Percentiles rank a stretch among this genome's conserved stretches.
Evolutionary conservation across 306 rosid species (phyloP).

Genomic region (Cucurbita pepo): DNA sequence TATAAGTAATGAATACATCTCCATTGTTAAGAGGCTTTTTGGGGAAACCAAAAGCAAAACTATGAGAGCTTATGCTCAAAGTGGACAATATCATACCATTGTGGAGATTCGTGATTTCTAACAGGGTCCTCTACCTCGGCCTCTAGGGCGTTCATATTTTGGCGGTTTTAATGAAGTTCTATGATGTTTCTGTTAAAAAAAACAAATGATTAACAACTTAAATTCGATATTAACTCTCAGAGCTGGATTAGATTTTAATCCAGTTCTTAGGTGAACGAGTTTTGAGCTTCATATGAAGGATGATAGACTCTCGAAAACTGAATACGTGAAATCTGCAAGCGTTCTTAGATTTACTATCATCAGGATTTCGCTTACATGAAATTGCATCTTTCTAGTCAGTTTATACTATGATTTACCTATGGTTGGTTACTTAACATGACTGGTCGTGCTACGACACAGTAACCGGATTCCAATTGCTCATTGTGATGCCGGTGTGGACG

Average conservation of each 20-base stretch:
- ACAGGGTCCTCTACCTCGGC: neutral
- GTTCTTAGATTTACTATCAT: neutral
- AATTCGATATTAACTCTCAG: neutral
- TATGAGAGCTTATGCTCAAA: too few relatives aligned
- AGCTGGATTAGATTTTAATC: neutral
- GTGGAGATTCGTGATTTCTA: too few relatives aligned
- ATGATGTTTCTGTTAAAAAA: too few relatives aligned
- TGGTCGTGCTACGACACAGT: conserved; percentile 15
- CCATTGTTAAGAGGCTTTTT: too few relatives aligned
- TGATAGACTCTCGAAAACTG: neutral
- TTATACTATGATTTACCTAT: conserved; percentile 8
- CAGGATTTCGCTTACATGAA: neutral
- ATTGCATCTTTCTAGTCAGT: neutral
- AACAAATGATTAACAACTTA: neutral
- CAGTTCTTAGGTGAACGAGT: neutral
- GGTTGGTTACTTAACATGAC: conserved; percentile 10
- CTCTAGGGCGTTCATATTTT: neutral
- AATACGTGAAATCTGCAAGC: neutral
- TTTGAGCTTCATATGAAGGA: neutral
- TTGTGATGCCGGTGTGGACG: conserved; percentile 58
- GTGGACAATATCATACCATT: too few relatives aligned
- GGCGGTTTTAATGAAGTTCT: neutral
- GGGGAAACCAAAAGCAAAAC: too few relatives aligned
- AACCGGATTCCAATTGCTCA: conserved; percentile 45
- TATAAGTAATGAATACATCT: too few relatives aligned